Base-by-base conservation (phyloP, 176 grass and related monocot species). In the Oryza brachyantha region DNA sequence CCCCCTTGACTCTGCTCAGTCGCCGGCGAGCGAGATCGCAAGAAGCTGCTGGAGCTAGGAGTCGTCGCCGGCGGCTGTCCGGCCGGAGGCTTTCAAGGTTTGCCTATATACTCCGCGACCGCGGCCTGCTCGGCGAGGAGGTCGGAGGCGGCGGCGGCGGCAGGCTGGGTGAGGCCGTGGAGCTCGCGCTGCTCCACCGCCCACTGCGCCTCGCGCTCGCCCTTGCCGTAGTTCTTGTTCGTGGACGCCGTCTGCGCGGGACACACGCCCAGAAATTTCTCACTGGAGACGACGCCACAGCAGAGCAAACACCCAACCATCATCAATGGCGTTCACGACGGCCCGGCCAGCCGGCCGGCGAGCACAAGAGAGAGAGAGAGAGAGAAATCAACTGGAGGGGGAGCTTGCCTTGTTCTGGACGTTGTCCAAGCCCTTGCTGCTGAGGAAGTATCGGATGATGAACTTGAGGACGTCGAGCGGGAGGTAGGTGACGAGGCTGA, bases 381-480 rank as follows among this genome's bases (percentile, higher is more conserved):
- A n/a, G n/a, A n/a, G n/a, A n/a, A n/a, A n/a, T n/a, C n/a, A n/a
- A n/a, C n/a, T n/a, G n/a, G n/a, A n/a, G 31, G 4, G 1, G 3
- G 1, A 8, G 74, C 70, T 73, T 80, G 88, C 90, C 88, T 97
- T 93, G 68, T 83, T 91, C 38, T 97, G 64, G 13, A 70, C 58
- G 45, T 89, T 84, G 73, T 36, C 69, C 68, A 68, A 67, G 61
- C 61, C 83, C 84, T 89, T 80, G 85, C 88, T 86, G 36, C 70
- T 87, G 83, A 93, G 72, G 16, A 72, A 57, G 60, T 87, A 91
- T 8, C 86, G 88, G 84, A 87, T 97, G 69, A 86, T 84, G 84
- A 91, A 97, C 84, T 97, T 97, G 77, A 97, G 88, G 7, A 93
- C 36, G 84, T 97, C 91, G 24, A 97, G 88, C 34, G 94, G 94